phyloP scores from a whole-genome alignment of 768 basidiomycete species.

The Agrocybe praecox region DNA sequence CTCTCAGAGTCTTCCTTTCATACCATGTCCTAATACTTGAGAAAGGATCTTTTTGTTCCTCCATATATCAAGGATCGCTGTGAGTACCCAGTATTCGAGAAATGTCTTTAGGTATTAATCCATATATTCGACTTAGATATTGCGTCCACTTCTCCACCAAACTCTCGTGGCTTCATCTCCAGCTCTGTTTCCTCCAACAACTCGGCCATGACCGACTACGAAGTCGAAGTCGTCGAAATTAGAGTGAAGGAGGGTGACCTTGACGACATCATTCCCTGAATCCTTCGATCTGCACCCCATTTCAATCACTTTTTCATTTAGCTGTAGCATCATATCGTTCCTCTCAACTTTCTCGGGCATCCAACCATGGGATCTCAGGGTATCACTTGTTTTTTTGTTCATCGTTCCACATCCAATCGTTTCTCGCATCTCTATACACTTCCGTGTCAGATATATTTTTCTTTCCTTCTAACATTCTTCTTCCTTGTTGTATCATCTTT shows the following conservation, averaged over 20 bases:
- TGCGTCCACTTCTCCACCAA: slow-evolving; percentile 82
- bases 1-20: background rate
- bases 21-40: slow-evolving; percentile 6
- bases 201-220: slow-evolving; percentile 71
- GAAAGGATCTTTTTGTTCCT: slow-evolving; percentile 82
- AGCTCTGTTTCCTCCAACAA: slow-evolving; percentile 70
- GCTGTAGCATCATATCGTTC: no score
- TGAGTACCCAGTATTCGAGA: slow-evolving; percentile 49
- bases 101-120: no score
- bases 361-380: no score
- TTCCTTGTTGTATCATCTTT: no score
- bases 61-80: slow-evolving; percentile 91
- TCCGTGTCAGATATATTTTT: no score
- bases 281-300: background rate
- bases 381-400: no score
- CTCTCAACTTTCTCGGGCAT: no score
- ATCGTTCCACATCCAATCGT: no score
- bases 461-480: no score
- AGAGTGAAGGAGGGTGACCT: slow-evolving; percentile 80
- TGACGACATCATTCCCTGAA: slow-evolving; percentile 71
- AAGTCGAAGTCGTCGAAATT: slow-evolving; percentile 88
- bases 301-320: no score
- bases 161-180: slow-evolving; percentile 64
- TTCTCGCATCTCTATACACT: no score
- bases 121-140: no score